Conservation (phyloP, 768 basidiomycete genomes). For the Tylopilus sp. region DNA sequence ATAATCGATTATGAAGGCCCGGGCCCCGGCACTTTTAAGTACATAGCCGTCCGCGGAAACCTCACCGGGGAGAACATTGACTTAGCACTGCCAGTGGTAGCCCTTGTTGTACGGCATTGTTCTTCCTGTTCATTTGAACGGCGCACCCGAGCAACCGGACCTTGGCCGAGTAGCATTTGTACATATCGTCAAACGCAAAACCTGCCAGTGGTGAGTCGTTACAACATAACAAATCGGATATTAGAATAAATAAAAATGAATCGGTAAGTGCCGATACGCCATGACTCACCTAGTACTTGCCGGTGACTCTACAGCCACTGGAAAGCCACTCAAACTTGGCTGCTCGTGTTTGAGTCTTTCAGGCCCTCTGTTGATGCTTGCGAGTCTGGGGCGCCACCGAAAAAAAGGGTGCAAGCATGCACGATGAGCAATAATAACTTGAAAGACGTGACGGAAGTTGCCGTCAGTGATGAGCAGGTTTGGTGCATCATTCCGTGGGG, state of each 20-base stretch:
- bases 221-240: background rate
- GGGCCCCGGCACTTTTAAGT: constrained; percentile 1
- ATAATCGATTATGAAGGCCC: background rate
- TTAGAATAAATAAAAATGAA: background rate
- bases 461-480: background rate
- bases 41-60: background rate
- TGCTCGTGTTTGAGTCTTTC: too few species aligned
- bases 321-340: too few species aligned
- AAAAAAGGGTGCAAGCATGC: too few species aligned
- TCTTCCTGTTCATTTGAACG: background rate
- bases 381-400: too few species aligned
- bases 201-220: too few species aligned
- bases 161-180: background rate
- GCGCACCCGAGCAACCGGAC: background rate
- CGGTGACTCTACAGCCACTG: too few species aligned
- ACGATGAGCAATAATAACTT: too few species aligned
- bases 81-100: background rate
- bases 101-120: background rate
- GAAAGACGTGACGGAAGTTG: too few species aligned
- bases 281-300: too few species aligned
- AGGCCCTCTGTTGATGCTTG: too few species aligned
- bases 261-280: constrained; percentile 1
- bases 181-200: background rate
- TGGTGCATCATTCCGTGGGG: background rate
- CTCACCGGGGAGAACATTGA: background rate